Percentiles rank a stretch among this genome's conserved stretches.
Conservation (phyloP, 371 early-diverging fungal genomes). For the Haplosporangium sp. region DNA sequence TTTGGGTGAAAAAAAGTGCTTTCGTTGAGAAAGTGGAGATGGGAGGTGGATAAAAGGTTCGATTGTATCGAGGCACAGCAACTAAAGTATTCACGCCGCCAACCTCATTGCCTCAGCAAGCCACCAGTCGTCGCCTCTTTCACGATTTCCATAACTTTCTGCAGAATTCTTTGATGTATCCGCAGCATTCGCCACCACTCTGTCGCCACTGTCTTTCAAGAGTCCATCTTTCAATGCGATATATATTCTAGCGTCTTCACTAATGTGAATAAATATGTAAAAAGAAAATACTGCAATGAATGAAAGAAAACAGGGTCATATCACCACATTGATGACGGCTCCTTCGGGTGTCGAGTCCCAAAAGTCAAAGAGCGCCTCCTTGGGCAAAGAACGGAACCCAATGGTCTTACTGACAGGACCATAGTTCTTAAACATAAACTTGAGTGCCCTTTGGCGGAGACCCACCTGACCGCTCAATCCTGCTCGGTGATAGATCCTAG, state of each 20-base stretch:
- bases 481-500: conserved; percentile 70
- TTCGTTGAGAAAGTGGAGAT: background rate
- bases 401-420: conserved; percentile 70
- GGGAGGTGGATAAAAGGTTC: too few relatives aligned
- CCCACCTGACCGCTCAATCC: conserved; percentile 67
- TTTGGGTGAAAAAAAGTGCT: background rate
- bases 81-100: background rate
- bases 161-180: background rate
- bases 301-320: conserved; percentile 5
- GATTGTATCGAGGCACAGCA: too few relatives aligned
- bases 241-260: too few relatives aligned
- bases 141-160: background rate
- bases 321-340: conserved; percentile 55
- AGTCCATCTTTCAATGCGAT: too few relatives aligned
- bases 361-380: conserved; percentile 67
- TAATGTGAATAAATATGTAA: background rate
- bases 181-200: too few relatives aligned
- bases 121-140: background rate
- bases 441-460: conserved; percentile 66
- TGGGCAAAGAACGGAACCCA: conserved; percentile 65
- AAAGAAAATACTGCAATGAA: background rate
- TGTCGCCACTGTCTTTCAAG: too few relatives aligned
- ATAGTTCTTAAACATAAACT: conserved; percentile 74
- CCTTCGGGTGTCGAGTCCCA: conserved; percentile 70
- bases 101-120: background rate